Base-by-base conservation (phyloP, 2,329 filamentous ascomycete species). In the Pseudogymnoascus sp. region DNA sequence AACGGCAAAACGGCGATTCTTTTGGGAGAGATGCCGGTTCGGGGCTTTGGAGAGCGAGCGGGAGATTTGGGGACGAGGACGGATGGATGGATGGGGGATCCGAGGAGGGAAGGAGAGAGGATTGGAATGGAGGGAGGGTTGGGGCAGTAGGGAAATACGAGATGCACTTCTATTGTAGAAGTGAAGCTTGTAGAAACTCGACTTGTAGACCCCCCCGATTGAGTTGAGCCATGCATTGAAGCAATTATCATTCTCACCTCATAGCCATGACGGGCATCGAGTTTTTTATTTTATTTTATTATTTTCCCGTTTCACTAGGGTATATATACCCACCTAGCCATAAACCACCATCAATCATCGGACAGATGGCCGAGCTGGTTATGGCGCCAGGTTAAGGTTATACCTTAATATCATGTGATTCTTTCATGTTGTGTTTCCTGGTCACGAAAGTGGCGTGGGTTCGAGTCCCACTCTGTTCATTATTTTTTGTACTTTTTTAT, bases 371-470 rank as follows among this genome's bases (percentile, higher is more conserved):
- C 36, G 36, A 38, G 36, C 7, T 38, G 36, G 36, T 38, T 38
- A 38, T 38, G 36, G 36, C 36, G 36, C 36, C 36, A 38, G 36
- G 36, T 38, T 38, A 38, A 38, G 36, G 36, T 38, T n/a, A n/a
- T 38, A 38, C 36, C 36, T 38, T 38, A 38, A 38, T 34, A 34
- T 28, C 31, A 34, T 34, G 31, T 34, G 31, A 34, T 34, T 34
- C 31, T 1, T 11, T 34, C 31, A 34, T 7, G 5, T 34, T 10
- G 34, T 4, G 34, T 72, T 70, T 75, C 73, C 73, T 74, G 71
- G 72, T 74, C 70, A 69, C 70, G 73, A 72, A 74, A 74, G 70
- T 69, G 70, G 73, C 73, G 72, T 74, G 73, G 72, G 73, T 75
- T 75, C 73, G 72, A 74, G 72, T 75, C 73, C 72, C 72, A 73